Evolutionary conservation across 1,284 basidiomycete species (phyloP), one percentile per base, ranked within the genome.

Genomic region (Trichosporon sp.): DNA sequence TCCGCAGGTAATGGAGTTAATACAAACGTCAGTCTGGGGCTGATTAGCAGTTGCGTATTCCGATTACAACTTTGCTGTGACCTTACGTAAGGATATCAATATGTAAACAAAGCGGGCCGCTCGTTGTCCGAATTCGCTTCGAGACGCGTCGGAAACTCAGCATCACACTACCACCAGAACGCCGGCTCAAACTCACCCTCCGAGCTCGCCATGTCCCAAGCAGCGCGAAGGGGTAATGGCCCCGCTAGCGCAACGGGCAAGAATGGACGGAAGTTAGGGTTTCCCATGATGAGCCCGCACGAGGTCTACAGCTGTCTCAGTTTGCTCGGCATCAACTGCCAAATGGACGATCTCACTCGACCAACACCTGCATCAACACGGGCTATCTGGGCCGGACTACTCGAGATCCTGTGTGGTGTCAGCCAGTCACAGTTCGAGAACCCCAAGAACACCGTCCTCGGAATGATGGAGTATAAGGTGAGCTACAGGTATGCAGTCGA

Each of bases 331-430:
- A 72, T 79, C 61, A 61, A 84, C 8, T 83, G 89, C 36, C 85
- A 84, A 64, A 83, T 83, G 56, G 88, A 90, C 63, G 89, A 92
- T 70, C 85, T 94, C 46, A 74, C 83, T 27, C 84, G 85, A 40
- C 91, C 91, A 0, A 86, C 86, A 0, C 73, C 87, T 0, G 87
- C 89, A 37, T 67, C 89, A 65, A 88, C 91, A 19, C 84, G 88
- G 54, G 81, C 80, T 16, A 71, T 80, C 32, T 78, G 71, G 60
- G 49, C 66, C 2, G 68, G 64, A 2, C 87, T 90, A 69, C 83
- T 93, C 32, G 84, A 88, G 49, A 85, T 88, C 69, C 84, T 91
- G 60, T 89, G 88, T 37, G 85, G 85, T 37, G 82, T 91, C 59
- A 83, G 83, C 9, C 81, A 84, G 19, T 86, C 89, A 6, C 75